Evolutionary conservation across 257 asterid species (phyloP), one percentile per base, ranked within the genome.

Genomic region (Thymus mandschuricus): DNA sequence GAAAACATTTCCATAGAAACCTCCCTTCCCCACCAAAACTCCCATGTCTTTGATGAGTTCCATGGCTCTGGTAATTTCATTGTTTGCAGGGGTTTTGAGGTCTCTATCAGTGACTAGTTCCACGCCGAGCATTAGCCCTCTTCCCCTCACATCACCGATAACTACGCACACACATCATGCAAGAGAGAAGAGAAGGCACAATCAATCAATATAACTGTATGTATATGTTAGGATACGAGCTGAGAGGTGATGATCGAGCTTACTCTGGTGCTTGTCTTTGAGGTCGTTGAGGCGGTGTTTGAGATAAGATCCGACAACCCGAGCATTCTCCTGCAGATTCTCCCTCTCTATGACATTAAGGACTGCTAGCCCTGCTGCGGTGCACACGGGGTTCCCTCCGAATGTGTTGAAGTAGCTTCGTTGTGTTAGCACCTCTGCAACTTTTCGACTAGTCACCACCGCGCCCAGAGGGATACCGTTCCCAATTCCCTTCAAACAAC

Each of bases 331-430:
- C 70, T 90, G 97, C 57, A 90, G 92, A 13, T 82, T 88, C 71
- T 86, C 93, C 55, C 64, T 79, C 72, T 88, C 86, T 35, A 88
- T 85, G 77, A 90, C 96, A 48, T 69, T 21, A 11, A 90, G 95
- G 38, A 88, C 96, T 2, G 95, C 95, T 29, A 76, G 84, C 38
- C 97, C 95, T 27, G 97, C 88, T 2, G 92, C 85, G 2, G 89
- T 83, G 64, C 95, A 83, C 33, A 90, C 92, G 4, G 96, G 96
- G 64, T 90, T 88, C 29, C 96, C 95, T 69, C 95, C 97, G 12
- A 90, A 90, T 3, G 92, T 86, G 78, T 90, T 90, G 85, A 88
- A 88, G 87, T 90, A 89, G 78, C 85, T 82, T n/a, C 94, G 80
- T 5, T 69, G 86, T 9, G 84, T 86, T 79, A 89, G 75, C 33